Evolutionary conservation across 2,329 filamentous ascomycete species (phyloP).

Genomic region (Colletotrichum sp.): DNA sequence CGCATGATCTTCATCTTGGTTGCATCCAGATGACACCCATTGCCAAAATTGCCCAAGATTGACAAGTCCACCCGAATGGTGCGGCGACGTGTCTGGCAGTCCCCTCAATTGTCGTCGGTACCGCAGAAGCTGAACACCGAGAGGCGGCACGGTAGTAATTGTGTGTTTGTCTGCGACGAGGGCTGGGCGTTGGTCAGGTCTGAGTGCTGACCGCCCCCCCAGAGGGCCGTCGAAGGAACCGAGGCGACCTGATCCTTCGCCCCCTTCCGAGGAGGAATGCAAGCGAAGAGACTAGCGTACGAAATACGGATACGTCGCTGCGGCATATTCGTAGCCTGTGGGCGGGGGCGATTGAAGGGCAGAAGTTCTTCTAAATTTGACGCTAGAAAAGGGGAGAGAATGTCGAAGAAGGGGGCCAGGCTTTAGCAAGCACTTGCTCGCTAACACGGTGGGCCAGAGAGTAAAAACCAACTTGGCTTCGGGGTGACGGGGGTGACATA

Average conservation of each 20-base stretch:
- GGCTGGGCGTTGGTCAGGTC: not conserved
- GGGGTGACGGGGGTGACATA: not conserved
- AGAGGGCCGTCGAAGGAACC: not conserved
- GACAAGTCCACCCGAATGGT: not conserved
- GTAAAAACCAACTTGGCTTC: not conserved
- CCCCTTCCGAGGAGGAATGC: not conserved
- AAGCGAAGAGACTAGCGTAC: not conserved
- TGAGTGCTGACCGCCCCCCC: not conserved
- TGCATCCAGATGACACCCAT: not conserved
- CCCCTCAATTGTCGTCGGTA: not conserved
- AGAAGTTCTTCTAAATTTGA: not conserved
- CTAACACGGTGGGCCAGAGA: not conserved
- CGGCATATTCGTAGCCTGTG: not conserved
- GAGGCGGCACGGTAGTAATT: not conserved
- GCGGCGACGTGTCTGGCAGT: not conserved
- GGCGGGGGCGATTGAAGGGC: not conserved
- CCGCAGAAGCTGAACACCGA: not conserved
- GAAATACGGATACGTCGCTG: not conserved
- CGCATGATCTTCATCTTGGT: conserved; percentile 13
- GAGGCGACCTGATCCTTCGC: not conserved
- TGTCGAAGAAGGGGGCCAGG: not conserved
- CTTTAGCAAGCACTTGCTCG: not conserved
- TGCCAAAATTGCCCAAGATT: not conserved
- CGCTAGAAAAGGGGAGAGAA: not conserved
- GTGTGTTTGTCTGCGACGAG: not conserved